Evolutionary conservation across 306 rosid genomes (phyloP).

Genomic region (Cicer arietinum): DNA sequence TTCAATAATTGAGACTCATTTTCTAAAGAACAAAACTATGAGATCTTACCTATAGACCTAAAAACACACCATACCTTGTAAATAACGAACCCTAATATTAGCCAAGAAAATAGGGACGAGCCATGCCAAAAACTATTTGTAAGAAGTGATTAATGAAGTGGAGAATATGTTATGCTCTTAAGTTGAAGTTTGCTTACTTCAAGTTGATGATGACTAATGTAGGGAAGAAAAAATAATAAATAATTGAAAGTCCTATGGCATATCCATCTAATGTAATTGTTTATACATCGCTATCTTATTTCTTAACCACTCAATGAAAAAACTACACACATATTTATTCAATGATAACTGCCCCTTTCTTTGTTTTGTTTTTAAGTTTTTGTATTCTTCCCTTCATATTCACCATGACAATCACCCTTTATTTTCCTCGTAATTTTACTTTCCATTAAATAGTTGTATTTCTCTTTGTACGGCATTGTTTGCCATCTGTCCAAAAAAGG

Average conservation of each 20-base stretch:
- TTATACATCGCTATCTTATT: conserved; percentile 27
- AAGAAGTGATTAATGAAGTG: conserved; percentile 37
- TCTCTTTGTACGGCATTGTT: conserved; percentile 42
- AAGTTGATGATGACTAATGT: not conserved
- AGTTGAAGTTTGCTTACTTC: conserved; percentile 26
- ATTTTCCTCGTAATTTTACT: not conserved
- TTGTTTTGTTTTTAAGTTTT: conserved; percentile 32
- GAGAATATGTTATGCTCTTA: conserved; percentile 32
- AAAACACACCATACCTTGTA: too few relatives aligned
- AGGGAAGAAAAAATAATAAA: conserved; percentile 28
- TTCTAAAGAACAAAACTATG: too few relatives aligned
- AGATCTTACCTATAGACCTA: too few relatives aligned
- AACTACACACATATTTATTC: not conserved
- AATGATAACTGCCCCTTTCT: not conserved
- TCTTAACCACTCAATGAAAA: conserved; percentile 38
- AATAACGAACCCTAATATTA: too few relatives aligned
- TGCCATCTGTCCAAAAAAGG: conserved; percentile 38
- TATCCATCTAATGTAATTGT: conserved; percentile 35
- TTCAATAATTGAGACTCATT: too few relatives aligned
- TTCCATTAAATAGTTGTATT: conserved; percentile 3
- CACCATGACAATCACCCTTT: conserved; percentile 24
- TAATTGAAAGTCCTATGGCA: conserved; percentile 6
- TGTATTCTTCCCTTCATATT: conserved; percentile 29
- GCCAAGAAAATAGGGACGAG: conserved; percentile 33
- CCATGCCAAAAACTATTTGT: conserved; percentile 13